Conservation (phyloP, 1,284 basidiomycete genomes). For the Mycena sp. region DNA sequence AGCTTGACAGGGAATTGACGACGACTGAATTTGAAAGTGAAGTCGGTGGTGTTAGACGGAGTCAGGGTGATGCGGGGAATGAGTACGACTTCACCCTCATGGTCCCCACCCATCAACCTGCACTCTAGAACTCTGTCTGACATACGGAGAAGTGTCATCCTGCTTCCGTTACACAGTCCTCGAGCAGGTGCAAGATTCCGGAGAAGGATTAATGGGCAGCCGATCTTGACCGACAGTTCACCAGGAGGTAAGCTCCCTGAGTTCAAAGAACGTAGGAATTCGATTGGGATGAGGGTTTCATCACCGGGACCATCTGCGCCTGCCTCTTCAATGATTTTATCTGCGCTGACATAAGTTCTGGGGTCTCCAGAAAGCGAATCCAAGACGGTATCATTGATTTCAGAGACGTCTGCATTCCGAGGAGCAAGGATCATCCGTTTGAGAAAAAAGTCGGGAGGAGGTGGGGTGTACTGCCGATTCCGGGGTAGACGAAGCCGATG, state of each 20-base stretch:
- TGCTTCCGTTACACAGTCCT: constrained; percentile 50
- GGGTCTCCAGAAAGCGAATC: neutral
- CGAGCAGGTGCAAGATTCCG: constrained; percentile 42
- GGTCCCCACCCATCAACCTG: constrained; percentile 37
- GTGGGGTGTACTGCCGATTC: constrained; percentile 22
- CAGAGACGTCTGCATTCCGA: neutral
- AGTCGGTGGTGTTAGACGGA: constrained; percentile 26
- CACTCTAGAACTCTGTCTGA: constrained; percentile 38
- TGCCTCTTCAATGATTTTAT: constrained; percentile 21
- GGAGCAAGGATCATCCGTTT: constrained; percentile 41
- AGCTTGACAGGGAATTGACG: constrained; percentile 43
- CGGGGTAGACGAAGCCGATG: constrained; percentile 44
- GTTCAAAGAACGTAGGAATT: constrained; percentile 25
- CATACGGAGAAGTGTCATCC: constrained; percentile 35
- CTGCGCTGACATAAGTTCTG: constrained; percentile 8
- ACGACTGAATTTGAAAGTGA: constrained; percentile 37
- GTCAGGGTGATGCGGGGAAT: constrained; percentile 44
- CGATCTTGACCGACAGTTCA: constrained; percentile 37
- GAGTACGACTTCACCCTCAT: constrained; percentile 40
- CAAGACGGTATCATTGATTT: neutral
- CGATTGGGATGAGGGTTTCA: constrained; percentile 24
- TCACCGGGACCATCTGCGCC: constrained; percentile 36
- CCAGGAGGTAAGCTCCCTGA: constrained; percentile 35
- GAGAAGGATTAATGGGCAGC: constrained; percentile 46
- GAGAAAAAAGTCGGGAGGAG: constrained; percentile 39